These are phyloP conservation scores for Microbotryum silenes-acaulis DNA, from an alignment of 1,284 basidiomycete genomes.

Conservation along the genomic window DNA sequence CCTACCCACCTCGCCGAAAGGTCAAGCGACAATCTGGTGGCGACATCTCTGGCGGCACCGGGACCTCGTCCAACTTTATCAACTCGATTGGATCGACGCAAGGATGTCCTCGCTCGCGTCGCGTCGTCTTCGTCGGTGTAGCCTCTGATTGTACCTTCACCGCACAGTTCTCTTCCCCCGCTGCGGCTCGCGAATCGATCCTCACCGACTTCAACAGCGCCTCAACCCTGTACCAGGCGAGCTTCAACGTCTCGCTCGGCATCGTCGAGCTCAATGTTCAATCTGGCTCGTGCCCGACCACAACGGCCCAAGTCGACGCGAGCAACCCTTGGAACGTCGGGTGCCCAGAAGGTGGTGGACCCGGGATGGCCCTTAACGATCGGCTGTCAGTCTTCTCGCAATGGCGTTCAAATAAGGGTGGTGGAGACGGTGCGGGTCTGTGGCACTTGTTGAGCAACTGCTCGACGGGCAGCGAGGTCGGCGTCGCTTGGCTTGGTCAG, in stretches of 20 bases:
- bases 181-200: slow-evolving; percentile 64
- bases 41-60: slow-evolving; percentile 43
- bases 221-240: slow-evolving; percentile 61
- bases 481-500: slow-evolving; percentile 81
- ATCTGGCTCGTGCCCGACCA: slow-evolving; percentile 48
- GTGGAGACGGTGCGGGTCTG: slow-evolving; percentile 49
- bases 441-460: slow-evolving; percentile 89
- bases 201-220: slow-evolving; percentile 67
- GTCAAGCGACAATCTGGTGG: slow-evolving; percentile 19
- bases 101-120: slow-evolving; percentile 67
- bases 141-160: slow-evolving; percentile 78
- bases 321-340: slow-evolving; percentile 46
- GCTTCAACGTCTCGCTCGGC: slow-evolving; percentile 74
- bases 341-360: slow-evolving; percentile 39
- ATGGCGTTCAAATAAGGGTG: slow-evolving; percentile 68
- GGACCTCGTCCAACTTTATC: slow-evolving; percentile 52
- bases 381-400: slow-evolving; percentile 71
- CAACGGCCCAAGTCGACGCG: slow-evolving; percentile 42
- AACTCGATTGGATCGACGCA: slow-evolving; percentile 55
- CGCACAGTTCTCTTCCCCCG: slow-evolving; percentile 50
- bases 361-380: slow-evolving; percentile 49
- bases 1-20: slow-evolving; percentile 1
- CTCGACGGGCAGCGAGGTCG: slow-evolving; percentile 73
- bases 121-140: slow-evolving; percentile 73
- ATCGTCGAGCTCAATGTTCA: slow-evolving; percentile 72